A percentile compares a stretch with the other conserved stretches of the same genome.
Evolutionary conservation across 2,329 filamentous ascomycete species (phyloP).

Genomic region (Coniosporium tulheliwenetii): DNA sequence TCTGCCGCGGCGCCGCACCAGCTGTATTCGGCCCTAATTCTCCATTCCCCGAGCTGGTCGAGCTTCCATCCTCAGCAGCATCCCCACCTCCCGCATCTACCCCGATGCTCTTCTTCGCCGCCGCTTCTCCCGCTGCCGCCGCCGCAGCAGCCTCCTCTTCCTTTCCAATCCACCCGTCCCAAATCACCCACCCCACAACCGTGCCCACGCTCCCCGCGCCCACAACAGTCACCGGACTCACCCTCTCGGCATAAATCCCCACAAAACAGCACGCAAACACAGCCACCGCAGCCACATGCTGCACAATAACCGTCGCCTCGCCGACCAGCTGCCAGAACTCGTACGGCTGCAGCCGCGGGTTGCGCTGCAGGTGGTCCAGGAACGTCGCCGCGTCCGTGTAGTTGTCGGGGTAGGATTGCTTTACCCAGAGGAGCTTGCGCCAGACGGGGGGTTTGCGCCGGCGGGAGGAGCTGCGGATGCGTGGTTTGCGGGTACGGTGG

Average conservation of each 20-base stretch:
- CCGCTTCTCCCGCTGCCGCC: slow-evolving; percentile 3
- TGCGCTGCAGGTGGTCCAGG: slow-evolving; percentile 86
- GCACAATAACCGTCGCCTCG: slow-evolving; percentile 90
- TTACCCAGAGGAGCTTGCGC: slow-evolving; percentile 97
- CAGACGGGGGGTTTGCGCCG: slow-evolving; percentile 53
- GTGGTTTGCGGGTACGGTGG: no score
- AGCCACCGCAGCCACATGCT: slow-evolving; percentile 87
- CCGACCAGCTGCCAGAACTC: slow-evolving; percentile 96
- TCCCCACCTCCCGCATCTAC: background rate
- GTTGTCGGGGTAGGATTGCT: slow-evolving; percentile 96
- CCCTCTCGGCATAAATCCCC: slow-evolving; percentile 70
- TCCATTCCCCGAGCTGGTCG: slow-evolving; percentile 3
- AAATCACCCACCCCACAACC: slow-evolving; percentile 74
- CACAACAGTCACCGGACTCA: slow-evolving; percentile 82
- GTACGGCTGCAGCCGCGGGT: slow-evolving; percentile 84
- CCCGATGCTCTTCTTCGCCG: background rate
- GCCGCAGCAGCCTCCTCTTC: slow-evolving; percentile 36
- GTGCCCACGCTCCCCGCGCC: slow-evolving; percentile 72
- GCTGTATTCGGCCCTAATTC: background rate
- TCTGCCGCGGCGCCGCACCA: slow-evolving; percentile 15
- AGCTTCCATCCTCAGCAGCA: slow-evolving; percentile 4
- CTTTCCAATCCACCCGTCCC: slow-evolving; percentile 79
- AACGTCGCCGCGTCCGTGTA: slow-evolving; percentile 97
- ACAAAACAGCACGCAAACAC: slow-evolving; percentile 93
- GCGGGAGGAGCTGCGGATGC: slow-evolving; percentile 43